Percentiles rank a stretch among this genome's conserved stretches.
Evolutionary conservation across 179 eudicot genomes (phyloP).

Genomic region (Actinidia arguta): DNA sequence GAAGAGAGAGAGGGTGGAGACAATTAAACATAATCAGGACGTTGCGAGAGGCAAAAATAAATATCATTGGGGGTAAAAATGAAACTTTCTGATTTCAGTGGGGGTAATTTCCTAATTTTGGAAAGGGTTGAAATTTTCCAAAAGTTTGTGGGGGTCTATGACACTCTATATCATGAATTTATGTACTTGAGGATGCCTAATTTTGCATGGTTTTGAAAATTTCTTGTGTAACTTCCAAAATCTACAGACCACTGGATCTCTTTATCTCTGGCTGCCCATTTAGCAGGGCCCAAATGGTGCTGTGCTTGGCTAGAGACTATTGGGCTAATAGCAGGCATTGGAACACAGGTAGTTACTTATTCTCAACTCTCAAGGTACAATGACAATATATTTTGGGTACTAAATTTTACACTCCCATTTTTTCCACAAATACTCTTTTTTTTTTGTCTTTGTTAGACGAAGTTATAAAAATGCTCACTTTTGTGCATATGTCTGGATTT

Average conservation of each 20-base stretch:
- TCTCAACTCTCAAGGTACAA: no score
- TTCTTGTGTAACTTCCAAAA: background rate
- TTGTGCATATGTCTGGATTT: no score
- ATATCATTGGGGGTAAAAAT: background rate
- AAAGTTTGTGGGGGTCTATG: no score
- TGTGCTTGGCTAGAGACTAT: constrained; percentile 83
- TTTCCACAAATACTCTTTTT: no score
- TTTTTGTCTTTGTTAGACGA: no score
- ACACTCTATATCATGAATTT: background rate
- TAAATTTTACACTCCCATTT: no score
- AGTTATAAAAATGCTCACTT: no score
- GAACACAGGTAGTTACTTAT: constrained; percentile 55
- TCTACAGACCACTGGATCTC: constrained; percentile 62
- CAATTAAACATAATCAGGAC: background rate
- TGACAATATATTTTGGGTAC: no score
- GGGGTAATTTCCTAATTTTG: background rate
- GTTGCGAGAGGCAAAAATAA: background rate
- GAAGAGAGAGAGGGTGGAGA: no score
- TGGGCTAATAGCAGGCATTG: constrained; percentile 68
- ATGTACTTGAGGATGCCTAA: background rate
- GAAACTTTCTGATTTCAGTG: background rate
- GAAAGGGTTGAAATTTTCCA: no score
- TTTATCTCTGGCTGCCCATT: constrained; percentile 73
- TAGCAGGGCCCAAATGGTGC: constrained; percentile 72
- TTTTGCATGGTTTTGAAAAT: background rate